Conservation (phyloP, 306 rosid species). For the Prunus dulcis region DNA sequence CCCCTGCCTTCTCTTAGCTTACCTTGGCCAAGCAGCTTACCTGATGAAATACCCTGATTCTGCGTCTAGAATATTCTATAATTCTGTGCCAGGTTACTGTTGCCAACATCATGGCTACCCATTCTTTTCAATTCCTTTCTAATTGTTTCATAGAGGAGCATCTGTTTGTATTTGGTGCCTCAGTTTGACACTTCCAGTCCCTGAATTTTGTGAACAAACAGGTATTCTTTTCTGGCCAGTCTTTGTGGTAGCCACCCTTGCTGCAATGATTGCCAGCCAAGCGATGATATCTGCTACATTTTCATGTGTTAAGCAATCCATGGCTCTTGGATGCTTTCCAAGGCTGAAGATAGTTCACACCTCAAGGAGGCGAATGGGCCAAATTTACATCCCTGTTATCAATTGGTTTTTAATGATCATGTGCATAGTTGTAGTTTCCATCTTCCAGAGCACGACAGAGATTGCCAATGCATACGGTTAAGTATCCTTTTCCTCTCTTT, state of each 20-base stretch:
- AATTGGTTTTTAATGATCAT: constrained; percentile 90
- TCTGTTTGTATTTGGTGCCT: constrained; percentile 10
- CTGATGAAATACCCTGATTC: constrained; percentile 53
- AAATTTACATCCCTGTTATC: constrained; percentile 85
- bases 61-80: constrained; percentile 57
- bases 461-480: constrained; percentile 97
- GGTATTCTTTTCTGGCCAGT: constrained; percentile 93
- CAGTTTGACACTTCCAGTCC: constrained; percentile 14
- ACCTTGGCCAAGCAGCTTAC: constrained; percentile 97
- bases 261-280: constrained; percentile 99
- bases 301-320: constrained; percentile 93
- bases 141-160: constrained; percentile 4
- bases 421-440: constrained; percentile 82
- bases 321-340: constrained; percentile 99
- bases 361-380: constrained; percentile 85
- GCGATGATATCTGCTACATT: constrained; percentile 99
- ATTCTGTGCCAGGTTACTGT: constrained; percentile 86
- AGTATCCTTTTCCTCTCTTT: constrained; percentile 22
- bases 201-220: constrained; percentile 43
- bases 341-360: constrained; percentile 95
- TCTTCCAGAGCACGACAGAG: constrained; percentile 83
- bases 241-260: constrained; percentile 83
- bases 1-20: constrained; percentile 92
- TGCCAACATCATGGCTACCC: constrained; percentile 18
- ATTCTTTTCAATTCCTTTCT: background rate